These are phyloP conservation scores for Pezicula rhizophila DNA, from an alignment of 2,329 filamentous ascomycete species.

Conservation along the genomic window DNA sequence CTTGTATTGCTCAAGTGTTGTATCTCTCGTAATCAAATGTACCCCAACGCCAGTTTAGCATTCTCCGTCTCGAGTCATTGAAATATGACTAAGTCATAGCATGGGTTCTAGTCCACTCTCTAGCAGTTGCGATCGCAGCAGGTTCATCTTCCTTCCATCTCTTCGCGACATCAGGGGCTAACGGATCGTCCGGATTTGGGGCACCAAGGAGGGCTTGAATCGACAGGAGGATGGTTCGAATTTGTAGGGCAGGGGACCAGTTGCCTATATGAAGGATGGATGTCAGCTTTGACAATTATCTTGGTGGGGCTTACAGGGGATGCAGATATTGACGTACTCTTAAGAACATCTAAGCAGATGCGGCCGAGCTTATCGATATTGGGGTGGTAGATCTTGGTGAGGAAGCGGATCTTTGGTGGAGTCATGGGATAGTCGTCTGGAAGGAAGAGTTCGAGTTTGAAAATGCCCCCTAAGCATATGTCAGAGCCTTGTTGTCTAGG, in stretches of 20 bases:
- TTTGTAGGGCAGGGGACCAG: slow-evolving; percentile 97
- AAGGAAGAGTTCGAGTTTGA: slow-evolving; percentile 94
- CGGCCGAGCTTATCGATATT: slow-evolving; percentile 97
- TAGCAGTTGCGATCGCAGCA: slow-evolving; percentile 85
- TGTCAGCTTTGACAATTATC: slow-evolving; percentile 10
- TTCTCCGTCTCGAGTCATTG: slow-evolving; percentile 4
- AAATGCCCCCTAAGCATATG: slow-evolving; percentile 54
- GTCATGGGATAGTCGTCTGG: slow-evolving; percentile 99
- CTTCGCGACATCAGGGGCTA: slow-evolving; percentile 95
- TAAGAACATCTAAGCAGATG: slow-evolving; percentile 94
- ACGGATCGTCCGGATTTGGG: slow-evolving; percentile 96
- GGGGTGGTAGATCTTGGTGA: slow-evolving; percentile 98
- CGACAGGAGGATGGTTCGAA: slow-evolving; percentile 95
- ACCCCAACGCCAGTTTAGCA: neutral
- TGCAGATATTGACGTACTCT: slow-evolving; percentile 56
- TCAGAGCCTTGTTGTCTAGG: slow-evolving; percentile 5
- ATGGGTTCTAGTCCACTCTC: slow-evolving; percentile 70
- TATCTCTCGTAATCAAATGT: too few relatives aligned
- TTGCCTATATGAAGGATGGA: slow-evolving; percentile 57
- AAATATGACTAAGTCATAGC: slow-evolving; percentile 23
- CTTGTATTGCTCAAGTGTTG: too few relatives aligned
- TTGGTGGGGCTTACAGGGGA: neutral
- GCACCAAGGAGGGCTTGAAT: slow-evolving; percentile 95
- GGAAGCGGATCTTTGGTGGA: slow-evolving; percentile 93
- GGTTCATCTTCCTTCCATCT: slow-evolving; percentile 96